phyloP scores from a whole-genome alignment of 345 rosid genomes.

The Syzygium aromaticum region DNA sequence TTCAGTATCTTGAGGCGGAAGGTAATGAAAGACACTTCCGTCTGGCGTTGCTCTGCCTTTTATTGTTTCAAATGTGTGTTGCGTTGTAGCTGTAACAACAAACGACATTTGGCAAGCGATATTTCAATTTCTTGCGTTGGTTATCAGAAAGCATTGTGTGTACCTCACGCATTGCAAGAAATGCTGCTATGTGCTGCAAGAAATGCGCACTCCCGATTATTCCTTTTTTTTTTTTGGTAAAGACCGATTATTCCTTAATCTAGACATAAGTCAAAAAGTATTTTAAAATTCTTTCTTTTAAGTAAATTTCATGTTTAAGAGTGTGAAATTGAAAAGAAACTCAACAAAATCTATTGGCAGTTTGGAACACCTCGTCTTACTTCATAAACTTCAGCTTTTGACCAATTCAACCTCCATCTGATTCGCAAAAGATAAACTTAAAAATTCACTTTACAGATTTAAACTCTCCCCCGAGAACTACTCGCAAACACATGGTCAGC shows the following conservation, averaged over 20 bases:
- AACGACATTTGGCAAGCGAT: not conserved
- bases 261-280: not conserved
- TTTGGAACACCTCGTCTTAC: not conserved
- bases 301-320: not conserved
- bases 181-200: not conserved
- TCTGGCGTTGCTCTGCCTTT: not conserved
- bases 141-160: not conserved
- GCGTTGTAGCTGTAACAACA: not conserved
- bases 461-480: too few species aligned
- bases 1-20: not conserved
- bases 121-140: not conserved
- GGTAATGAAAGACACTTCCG: not conserved
- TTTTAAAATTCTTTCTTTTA: not conserved
- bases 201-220: not conserved
- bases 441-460: not conserved
- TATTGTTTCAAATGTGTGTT: not conserved
- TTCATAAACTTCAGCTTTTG: not conserved
- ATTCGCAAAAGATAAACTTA: not conserved
- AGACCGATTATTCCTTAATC: not conserved
- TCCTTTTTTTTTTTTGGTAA: too few species aligned
- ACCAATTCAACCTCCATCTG: not conserved
- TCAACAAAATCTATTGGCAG: not conserved
- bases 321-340: not conserved
- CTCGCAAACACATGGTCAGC: not conserved
- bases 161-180: not conserved